phyloP scores from a whole-genome alignment of 2,329 filamentous ascomycete species.

The Zymoseptoria brevis region DNA sequence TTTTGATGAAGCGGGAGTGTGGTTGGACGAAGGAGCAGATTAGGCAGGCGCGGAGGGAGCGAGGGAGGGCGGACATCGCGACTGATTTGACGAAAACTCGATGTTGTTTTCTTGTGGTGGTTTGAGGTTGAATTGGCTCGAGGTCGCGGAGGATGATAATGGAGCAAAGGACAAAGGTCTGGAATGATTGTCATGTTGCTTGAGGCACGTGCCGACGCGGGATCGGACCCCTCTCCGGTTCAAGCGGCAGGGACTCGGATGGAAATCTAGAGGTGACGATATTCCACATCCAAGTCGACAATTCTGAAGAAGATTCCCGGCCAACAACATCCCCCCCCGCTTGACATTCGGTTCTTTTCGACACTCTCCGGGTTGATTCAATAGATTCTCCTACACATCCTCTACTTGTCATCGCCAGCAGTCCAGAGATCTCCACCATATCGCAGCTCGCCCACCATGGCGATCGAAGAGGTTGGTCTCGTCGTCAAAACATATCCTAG shows the following conservation, averaged over 20 bases:
- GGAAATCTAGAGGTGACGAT: no score
- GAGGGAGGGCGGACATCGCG: slow-evolving; percentile 48
- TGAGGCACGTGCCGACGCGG: no score
- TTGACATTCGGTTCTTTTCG: neutral
- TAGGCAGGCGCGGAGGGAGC: slow-evolving; percentile 93
- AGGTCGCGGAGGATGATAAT: no score
- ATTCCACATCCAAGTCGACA: no score
- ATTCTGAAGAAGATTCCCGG: no score
- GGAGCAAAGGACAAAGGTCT: no score
- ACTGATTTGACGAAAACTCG: slow-evolving; percentile 1
- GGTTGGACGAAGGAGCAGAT: slow-evolving; percentile 93
- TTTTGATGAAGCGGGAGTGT: slow-evolving; percentile 67
- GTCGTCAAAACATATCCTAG: neutral
- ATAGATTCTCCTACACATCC: no score
- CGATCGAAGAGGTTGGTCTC: neutral
- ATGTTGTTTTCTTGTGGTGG: neutral
- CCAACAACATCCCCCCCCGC: no score
- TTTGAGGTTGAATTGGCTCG: neutral
- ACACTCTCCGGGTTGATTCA: no score
- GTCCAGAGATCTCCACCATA: neutral
- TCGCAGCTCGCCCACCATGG: neutral
- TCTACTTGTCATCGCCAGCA: neutral
- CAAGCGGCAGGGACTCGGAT: no score
- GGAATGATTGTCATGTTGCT: no score
- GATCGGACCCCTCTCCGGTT: no score